These are phyloP conservation scores for Globisporangium heterothallicum DNA, from an alignment of 352 stramenopile genomes.

Conservation along the genomic window DNA sequence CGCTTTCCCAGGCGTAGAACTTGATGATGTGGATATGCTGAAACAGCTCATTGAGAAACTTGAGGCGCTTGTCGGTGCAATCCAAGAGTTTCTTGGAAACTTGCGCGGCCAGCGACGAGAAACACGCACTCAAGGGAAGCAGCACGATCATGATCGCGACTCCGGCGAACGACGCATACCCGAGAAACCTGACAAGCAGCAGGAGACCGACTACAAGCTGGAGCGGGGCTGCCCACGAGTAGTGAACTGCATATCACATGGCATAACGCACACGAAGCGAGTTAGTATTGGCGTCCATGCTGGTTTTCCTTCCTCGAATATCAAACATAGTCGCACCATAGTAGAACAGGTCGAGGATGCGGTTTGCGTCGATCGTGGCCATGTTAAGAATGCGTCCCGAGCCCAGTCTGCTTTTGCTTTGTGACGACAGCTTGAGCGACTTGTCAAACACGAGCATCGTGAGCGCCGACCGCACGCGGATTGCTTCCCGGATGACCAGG, in stretches of 20 bases:
- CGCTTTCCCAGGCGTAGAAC: slow-evolving; percentile 69
- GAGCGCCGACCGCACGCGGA: slow-evolving; percentile 54
- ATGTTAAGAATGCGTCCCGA: slow-evolving; percentile 91
- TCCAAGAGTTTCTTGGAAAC: slow-evolving; percentile 37
- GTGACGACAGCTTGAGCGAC: slow-evolving; percentile 43
- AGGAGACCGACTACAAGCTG: slow-evolving; percentile 50
- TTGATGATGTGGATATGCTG: slow-evolving; percentile 69
- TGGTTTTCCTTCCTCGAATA: too few species aligned
- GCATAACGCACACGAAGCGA: too few species aligned
- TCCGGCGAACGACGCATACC: slow-evolving; percentile 43
- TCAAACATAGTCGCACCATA: slow-evolving; percentile 16
- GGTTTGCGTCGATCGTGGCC: slow-evolving; percentile 91
- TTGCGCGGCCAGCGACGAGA: slow-evolving; percentile 33
- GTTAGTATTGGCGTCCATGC: too few species aligned
- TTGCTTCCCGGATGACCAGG: slow-evolving; percentile 56
- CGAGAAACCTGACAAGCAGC: slow-evolving; percentile 48
- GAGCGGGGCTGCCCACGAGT: slow-evolving; percentile 54
- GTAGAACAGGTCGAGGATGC: slow-evolving; percentile 85
- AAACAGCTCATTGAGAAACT: slow-evolving; percentile 56
- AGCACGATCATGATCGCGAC: slow-evolving; percentile 54
- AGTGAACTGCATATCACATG: slow-evolving; percentile 34
- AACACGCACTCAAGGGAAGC: slow-evolving; percentile 29
- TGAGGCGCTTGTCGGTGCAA: slow-evolving; percentile 48
- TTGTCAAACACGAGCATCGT: slow-evolving; percentile 68
- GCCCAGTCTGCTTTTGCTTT: slow-evolving; percentile 46